Base-by-base conservation (phyloP, 2,329 filamentous ascomycete species). In the Tricladium varicosporioides region DNA sequence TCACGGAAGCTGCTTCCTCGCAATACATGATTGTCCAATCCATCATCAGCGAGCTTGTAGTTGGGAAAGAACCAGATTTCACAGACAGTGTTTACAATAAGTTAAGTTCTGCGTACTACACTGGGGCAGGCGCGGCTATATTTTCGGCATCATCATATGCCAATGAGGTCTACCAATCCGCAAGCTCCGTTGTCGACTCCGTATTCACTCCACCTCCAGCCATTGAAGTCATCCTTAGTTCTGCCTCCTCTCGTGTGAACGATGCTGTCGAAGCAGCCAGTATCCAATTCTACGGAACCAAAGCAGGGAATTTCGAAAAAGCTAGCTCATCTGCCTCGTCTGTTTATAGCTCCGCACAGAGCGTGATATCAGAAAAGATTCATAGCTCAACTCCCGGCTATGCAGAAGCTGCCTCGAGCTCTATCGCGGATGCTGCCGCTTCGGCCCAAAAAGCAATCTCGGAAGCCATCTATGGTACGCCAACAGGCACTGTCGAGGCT, bases 81-180 rank as follows among this genome's bases (percentile, higher is more conserved):
- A 92, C 87, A 0, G 89, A 95, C 67, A 92, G 88, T 58, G 87
- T 93, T 2, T 84, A 91, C 73, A 84, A 78, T 52, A 83, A 88
- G 51, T 79, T 96, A 11, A 82, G 83, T 55, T 86, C 82, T 2
- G 88, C 85, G 0, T 94, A 93, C 67, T 83, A 84, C 19, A 89
- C 85, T 0, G 87, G 85, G 1, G 74, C 81, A 1, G 56, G 64
- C 55, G 54, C 67, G 13, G 70, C 70, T 2, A 63, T 68, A 5
- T 76, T 79, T 0, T 80, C 79, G 3, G 80, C 76, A 18, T 81
- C 76, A 9, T 83, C 79, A 56, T 78, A 80, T 50, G 78, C 79
- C 10, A 77, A 74, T 51, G 76, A 80, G 22, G 73, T 71, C 13
- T 75, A 75, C 57, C 73, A 70, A 15, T 74, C 76, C 3, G 75